Evolutionary conservation across 1,284 basidiomycete species (phyloP).

Genomic region (Stygiomarasmius scandens): DNA sequence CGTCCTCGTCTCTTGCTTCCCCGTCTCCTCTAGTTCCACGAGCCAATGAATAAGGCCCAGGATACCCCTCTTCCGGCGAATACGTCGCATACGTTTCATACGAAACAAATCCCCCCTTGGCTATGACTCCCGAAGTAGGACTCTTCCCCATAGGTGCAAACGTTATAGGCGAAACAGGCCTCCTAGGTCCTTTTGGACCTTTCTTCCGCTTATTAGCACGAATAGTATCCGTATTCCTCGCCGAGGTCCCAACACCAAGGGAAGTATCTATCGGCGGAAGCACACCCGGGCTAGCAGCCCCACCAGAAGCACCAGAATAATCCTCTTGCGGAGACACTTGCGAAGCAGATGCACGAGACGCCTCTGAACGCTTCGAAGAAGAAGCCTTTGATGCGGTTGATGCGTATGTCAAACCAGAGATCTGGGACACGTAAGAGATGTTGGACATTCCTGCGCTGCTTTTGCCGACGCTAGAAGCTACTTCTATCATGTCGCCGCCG

Average conservation of each 20-base stretch:
- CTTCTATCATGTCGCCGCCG: too few relatives aligned
- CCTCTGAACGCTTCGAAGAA: not conserved
- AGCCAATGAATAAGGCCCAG: not conserved
- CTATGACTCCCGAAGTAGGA: not conserved
- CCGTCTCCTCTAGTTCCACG: not conserved
- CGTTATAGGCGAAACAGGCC: constrained; percentile 61
- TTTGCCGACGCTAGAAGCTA: not conserved
- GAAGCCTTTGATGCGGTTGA: not conserved
- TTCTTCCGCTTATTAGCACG: not conserved
- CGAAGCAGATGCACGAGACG: not conserved
- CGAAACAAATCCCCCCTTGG: not conserved
- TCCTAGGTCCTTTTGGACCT: constrained; percentile 22
- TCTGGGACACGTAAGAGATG: not conserved
- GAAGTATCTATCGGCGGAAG: not conserved
- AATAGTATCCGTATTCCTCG: not conserved
- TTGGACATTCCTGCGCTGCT: not conserved
- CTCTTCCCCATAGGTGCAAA: constrained; percentile 41
- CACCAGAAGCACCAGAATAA: not conserved
- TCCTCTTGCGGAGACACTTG: not conserved
- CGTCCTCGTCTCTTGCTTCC: too few relatives aligned
- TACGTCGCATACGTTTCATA: not conserved
- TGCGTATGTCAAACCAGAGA: not conserved
- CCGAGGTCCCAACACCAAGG: not conserved
- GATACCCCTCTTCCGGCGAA: not conserved
- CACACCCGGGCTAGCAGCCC: not conserved